Percentiles rank a stretch among this genome's conserved stretches.
These are phyloP conservation scores for Dioscorea zingiberensis DNA, from an alignment of 106 monocot species.

Conservation along the genomic window DNA sequence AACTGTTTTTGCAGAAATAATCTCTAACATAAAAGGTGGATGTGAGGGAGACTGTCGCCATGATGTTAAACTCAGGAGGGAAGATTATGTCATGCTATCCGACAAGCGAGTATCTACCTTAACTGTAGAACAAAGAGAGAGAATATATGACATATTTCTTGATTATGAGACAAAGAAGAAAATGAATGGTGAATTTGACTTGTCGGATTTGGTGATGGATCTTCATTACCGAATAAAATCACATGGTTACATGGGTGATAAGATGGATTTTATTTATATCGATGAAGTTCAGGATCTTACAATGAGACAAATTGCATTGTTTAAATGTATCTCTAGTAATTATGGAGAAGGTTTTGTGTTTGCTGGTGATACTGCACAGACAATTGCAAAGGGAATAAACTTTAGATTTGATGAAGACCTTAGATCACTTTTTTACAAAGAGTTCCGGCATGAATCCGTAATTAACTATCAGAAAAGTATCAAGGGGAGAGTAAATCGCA, in stretches of 20 bases:
- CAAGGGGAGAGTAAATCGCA: constrained; percentile 5
- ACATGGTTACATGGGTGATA: constrained; percentile 15
- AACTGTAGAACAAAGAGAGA: constrained; percentile 12
- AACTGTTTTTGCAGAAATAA: constrained; percentile 58
- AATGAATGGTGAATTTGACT: constrained; percentile 46
- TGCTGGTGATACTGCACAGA: constrained; percentile 83
- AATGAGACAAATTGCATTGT: constrained; percentile 50
- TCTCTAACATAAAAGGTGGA: constrained; percentile 69
- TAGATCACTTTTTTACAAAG: constrained; percentile 48
- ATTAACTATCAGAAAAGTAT: not conserved
- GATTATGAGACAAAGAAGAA: constrained; percentile 50
- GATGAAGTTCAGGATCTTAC: constrained; percentile 86
- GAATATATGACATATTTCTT: constrained; percentile 59
- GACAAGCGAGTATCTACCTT: constrained; percentile 35
- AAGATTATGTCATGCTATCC: constrained; percentile 40
- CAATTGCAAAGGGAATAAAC: constrained; percentile 61
- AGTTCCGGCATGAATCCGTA: constrained; percentile 18
- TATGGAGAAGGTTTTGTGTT: constrained; percentile 53
- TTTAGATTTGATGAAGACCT: constrained; percentile 76
- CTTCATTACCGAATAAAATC: constrained; percentile 29
- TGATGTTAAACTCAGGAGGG: constrained; percentile 21
- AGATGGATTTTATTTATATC: constrained; percentile 61
- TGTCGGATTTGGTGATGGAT: constrained; percentile 60
- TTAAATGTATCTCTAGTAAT: constrained; percentile 53
- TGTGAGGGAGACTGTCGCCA: not conserved